phyloP scores from a whole-genome alignment of 345 rosid species.

The Brassica nigra region DNA sequence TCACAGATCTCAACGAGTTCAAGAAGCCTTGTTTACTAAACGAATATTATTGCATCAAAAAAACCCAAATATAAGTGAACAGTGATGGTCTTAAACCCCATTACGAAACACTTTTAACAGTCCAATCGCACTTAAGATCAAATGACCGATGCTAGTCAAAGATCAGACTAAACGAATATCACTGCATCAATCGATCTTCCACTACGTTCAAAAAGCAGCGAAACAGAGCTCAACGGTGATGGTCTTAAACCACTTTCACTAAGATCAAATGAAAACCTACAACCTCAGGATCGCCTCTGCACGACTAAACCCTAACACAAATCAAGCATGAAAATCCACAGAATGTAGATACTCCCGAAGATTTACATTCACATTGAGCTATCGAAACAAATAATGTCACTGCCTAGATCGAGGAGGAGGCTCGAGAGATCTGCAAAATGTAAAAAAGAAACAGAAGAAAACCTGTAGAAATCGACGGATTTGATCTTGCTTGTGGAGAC shows the following conservation, averaged over 20 bases:
- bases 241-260: neutral
- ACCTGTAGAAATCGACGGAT: slow-evolving; percentile 80
- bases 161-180: neutral
- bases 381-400: neutral
- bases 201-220: neutral
- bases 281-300: slow-evolving; percentile 9
- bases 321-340: slow-evolving; percentile 1
- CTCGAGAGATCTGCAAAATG: neutral
- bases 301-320: slow-evolving; percentile 16
- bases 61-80: neutral
- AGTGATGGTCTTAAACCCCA: neutral
- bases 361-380: neutral
- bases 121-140: slow-evolving; percentile 1
- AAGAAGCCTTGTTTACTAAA: neutral
- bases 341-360: neutral
- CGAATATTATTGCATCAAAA: neutral
- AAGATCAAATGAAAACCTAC: slow-evolving; percentile 24
- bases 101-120: neutral
- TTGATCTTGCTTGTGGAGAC: slow-evolving; percentile 64
- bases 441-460: slow-evolving; percentile 9
- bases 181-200: neutral
- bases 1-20: neutral
- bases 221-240: neutral
- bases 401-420: slow-evolving; percentile 29
- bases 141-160: slow-evolving; percentile 22